These are phyloP conservation scores for Microbotryum violaceum DNA, from an alignment of 1,284 basidiomycete genomes.

Conservation along the genomic window DNA sequence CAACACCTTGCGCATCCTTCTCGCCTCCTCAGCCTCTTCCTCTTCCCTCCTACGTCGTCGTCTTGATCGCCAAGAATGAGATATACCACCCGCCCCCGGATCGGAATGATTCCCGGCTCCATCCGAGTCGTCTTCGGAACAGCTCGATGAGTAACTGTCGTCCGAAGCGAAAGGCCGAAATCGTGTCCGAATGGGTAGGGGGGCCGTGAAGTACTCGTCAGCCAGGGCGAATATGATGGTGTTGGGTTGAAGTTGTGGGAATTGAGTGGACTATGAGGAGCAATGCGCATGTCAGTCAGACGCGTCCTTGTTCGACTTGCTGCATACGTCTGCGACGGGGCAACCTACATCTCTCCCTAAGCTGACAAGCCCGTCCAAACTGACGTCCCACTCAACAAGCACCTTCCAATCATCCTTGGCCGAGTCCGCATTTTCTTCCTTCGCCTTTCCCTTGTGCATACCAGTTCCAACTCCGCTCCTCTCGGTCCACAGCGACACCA, in stretches of 20 bases:
- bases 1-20: not conserved
- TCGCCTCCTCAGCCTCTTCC: constrained; percentile 3
- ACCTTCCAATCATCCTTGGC: constrained; percentile 51
- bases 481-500: constrained; percentile 27
- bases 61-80: not conserved
- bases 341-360: constrained; percentile 56
- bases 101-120: constrained; percentile 23
- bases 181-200: constrained; percentile 57
- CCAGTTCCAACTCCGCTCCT: constrained; percentile 24
- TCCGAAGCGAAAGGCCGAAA: constrained; percentile 18
- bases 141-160: not conserved
- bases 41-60: not conserved
- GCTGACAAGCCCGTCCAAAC: constrained; percentile 54
- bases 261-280: constrained; percentile 44
- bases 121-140: not conserved
- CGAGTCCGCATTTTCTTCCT: constrained; percentile 30
- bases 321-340: not conserved
- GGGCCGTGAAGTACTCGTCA: constrained; percentile 53
- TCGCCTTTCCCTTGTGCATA: constrained; percentile 34
- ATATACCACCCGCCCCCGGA: constrained; percentile 8
- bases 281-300: no score
- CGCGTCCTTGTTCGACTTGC: no score
- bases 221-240: constrained; percentile 56
- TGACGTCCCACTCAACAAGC: constrained; percentile 60
- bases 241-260: constrained; percentile 59